Evolutionary conservation across 345 rosid species (phyloP).

Genomic region (Salix koriyanagi): DNA sequence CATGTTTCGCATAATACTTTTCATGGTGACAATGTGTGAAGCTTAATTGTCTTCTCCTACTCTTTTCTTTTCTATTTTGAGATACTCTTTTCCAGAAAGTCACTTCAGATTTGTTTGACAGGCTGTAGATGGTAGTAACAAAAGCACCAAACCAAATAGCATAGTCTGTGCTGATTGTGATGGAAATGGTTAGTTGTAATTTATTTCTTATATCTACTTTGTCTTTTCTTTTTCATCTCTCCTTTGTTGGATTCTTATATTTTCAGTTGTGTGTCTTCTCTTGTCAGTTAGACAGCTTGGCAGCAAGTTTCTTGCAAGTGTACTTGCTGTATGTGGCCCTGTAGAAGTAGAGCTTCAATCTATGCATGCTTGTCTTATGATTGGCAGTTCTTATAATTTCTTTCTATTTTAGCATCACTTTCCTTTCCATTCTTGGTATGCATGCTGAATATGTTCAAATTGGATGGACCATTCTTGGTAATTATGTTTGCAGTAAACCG

Average conservation of each 20-base stretch:
- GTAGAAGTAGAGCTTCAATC: neutral
- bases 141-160: slow-evolving; percentile 45
- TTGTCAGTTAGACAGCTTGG: neutral
- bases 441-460: neutral
- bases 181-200: slow-evolving; percentile 18
- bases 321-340: neutral
- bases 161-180: slow-evolving; percentile 73
- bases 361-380: neutral
- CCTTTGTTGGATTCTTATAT: neutral
- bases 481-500: neutral
- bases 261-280: neutral
- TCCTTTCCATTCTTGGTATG: neutral
- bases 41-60: neutral
- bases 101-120: slow-evolving; percentile 27
- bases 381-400: neutral
- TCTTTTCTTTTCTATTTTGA: neutral
- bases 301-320: neutral
- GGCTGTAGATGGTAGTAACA: slow-evolving; percentile 42
- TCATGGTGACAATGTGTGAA: neutral
- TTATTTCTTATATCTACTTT: neutral
- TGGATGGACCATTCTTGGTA: neutral
- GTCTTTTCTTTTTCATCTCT: neutral
- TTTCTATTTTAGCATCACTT: neutral
- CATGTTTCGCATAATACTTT: neutral
- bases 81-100: neutral